These are phyloP conservation scores for Penicillium sp. DNA, from an alignment of 2,329 filamentous ascomycete species.

Conservation along the genomic window DNA sequence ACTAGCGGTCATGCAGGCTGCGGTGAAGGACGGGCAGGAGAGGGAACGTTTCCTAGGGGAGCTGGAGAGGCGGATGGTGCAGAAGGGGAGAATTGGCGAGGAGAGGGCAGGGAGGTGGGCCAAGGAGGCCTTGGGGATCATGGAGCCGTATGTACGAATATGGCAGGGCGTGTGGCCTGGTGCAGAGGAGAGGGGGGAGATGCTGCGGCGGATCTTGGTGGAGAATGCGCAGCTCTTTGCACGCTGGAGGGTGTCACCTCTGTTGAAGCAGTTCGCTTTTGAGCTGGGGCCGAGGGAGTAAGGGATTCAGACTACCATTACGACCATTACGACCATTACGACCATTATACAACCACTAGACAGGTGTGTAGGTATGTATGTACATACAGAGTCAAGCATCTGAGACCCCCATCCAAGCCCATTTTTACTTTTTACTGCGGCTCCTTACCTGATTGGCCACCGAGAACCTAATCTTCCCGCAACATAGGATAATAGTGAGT, in stretches of 20 bases:
- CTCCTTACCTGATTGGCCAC: too few relatives aligned
- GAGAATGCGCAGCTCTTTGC: slow-evolving; percentile 28
- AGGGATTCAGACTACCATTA: neutral
- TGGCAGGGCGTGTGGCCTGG: slow-evolving; percentile 22
- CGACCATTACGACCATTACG: neutral
- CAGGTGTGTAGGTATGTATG: too few relatives aligned
- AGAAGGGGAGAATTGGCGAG: slow-evolving; percentile 14
- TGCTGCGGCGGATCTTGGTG: slow-evolving; percentile 22
- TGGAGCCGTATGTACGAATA: slow-evolving; percentile 21
- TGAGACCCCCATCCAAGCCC: too few relatives aligned
- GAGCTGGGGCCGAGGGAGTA: slow-evolving; percentile 15
- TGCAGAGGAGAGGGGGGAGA: slow-evolving; percentile 17
- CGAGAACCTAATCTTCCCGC: too few relatives aligned
- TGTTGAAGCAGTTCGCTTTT: slow-evolving; percentile 21
- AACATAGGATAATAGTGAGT: too few relatives aligned
- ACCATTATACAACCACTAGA: too few relatives aligned
- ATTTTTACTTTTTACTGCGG: too few relatives aligned
- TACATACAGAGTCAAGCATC: too few relatives aligned
- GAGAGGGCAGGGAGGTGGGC: slow-evolving; percentile 17
- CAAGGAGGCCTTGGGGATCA: slow-evolving; percentile 17
- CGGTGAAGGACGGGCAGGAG: slow-evolving; percentile 12
- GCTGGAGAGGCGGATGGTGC: slow-evolving; percentile 20
- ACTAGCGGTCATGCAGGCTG: slow-evolving; percentile 21
- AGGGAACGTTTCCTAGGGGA: slow-evolving; percentile 18
- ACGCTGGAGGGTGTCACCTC: slow-evolving; percentile 17